These are phyloP conservation scores for Hippophae gyantsensis DNA, from an alignment of 306 rosid genomes.

Conservation along the genomic window DNA sequence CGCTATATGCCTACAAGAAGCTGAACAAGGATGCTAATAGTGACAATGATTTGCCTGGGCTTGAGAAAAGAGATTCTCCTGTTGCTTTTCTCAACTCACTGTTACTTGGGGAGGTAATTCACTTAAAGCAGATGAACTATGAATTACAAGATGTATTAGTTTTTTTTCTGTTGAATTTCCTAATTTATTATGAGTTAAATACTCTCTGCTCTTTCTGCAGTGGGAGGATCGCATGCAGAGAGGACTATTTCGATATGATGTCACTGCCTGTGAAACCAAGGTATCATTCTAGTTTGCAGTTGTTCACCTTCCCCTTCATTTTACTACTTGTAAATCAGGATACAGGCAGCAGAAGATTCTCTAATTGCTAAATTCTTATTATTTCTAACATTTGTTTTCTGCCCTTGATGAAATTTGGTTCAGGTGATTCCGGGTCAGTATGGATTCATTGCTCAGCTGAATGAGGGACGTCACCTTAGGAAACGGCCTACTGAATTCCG, in stretches of 20 bases:
- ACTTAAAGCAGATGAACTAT: constrained; percentile 8
- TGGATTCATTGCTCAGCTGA: constrained; percentile 2
- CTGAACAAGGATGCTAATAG: constrained; percentile 15
- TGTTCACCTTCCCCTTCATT: too few species aligned
- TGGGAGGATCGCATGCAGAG: not conserved
- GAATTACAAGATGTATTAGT: not conserved
- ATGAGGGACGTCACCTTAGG: constrained; percentile 1
- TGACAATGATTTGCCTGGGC: constrained; percentile 21
- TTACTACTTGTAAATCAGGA: too few species aligned
- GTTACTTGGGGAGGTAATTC: constrained; percentile 72
- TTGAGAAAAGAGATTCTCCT: constrained; percentile 44
- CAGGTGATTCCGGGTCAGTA: not conserved
- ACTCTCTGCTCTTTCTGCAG: not conserved
- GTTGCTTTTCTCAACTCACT: constrained; percentile 75
- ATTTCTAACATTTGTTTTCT: too few species aligned
- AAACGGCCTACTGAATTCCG: not conserved
- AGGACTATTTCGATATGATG: not conserved
- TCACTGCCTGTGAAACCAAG: not conserved
- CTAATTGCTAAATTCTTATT: too few species aligned
- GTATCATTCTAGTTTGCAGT: too few species aligned
- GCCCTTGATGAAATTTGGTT: too few species aligned
- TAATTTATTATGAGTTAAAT: constrained; percentile 4
- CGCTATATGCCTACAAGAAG: constrained; percentile 71
- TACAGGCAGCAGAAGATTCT: too few species aligned
- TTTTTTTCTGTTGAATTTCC: not conserved